Base-by-base conservation (phyloP, 129 eudicot species). In the Tagetes erecta region DNA sequence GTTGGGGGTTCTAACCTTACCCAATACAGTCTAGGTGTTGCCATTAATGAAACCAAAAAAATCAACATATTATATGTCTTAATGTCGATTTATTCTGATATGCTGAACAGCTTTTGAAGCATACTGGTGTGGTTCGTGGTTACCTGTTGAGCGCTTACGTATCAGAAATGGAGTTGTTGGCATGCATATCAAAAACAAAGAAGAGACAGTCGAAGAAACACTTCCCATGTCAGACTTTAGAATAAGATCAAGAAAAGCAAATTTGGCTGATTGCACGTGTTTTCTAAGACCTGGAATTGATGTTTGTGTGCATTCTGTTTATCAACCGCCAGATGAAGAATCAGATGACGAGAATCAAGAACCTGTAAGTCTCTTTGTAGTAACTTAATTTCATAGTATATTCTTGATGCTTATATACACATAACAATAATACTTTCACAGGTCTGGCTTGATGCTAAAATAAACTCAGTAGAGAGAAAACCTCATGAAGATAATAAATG, bases 381-480 rank as follows among this genome's bases (percentile, higher is more conserved):
- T 67, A 51, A 51, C 73, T 39, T 42, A 57, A n/a, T 30, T 47
- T 64, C 57, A 33, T 37, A 14, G 47, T 59, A 14, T 41, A 13
- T 46, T 38, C 40, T 47, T 76, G 60, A 60, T 49, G 10, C 55
- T 76, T 50, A 67, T 12, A 39, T 39, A 64, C n/a, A 3, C 63
- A 46, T 74, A 64, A 20, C 58, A 7, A 33, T 63, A 58, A 36
- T 73, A 53, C 37, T 64, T 46, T 34, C 47, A 66, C 63, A 90
- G 99, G 90, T 81, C 35, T 95, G 94, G 96, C 52, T 80, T 53
- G 99, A 95, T 85, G 99, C 94, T 52, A 95, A 75, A 77, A 79
- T 95, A 82, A 82, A 83, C 68, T 95, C 97, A n/a, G 71, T 95
- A 4, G 92, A 91, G 92, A 87, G 97, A 82, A 87, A 86, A 74